Evolutionary conservation across 495 filamentous ascomycete species (phyloP), one percentile per base, ranked within the genome.

Genomic region (Xylaria grammica): DNA sequence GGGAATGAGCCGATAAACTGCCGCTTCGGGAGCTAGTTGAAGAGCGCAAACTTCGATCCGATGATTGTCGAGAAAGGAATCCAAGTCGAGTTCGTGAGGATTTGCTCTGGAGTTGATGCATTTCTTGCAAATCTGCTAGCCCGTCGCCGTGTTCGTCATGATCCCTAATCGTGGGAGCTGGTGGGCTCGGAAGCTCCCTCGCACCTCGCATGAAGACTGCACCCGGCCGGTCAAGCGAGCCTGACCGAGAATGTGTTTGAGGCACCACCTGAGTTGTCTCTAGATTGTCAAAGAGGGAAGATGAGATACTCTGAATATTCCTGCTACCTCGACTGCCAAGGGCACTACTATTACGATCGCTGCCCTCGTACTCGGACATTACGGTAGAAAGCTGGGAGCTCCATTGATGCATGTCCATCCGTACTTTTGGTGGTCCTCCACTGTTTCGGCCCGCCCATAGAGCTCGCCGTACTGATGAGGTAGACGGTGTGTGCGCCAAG

Each of bases 371-470:
- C 61, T 88, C 86, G 22, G 90, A 92, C 55, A 85, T 83, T 30
- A 92, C 89, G 19, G 89, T 88, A 20, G 90, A 91, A 13, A 93
- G 81, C 72, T 90, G 88, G 68, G 89, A 87, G 73, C 89, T 91
- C 85, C 89, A 90, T 77, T 85, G 85, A 57, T 86, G 81, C 49
- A 79, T 66, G 66, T 78, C 70, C 67, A 72, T 70, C 63, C 65
- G 63, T 65, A 56, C 48, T 54, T 55, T 59, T 34, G 59, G 72
- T 42, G 64, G 67, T 30, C 50, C 44, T n/a, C 32, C 17, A 49
- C 58, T 61, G 38, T 58, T 65, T 40, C 65, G 55, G 51, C 66
- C 67, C 60, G 59, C 65, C 65, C 66, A 67, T 67, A 70, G 60
- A 67, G 69, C 62, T 54, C 67, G 67, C 48, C 69, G 72, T 40